phyloP scores from a whole-genome alignment of 2,329 filamentous ascomycete genomes.

The Pseudogymnoascus sp. region DNA sequence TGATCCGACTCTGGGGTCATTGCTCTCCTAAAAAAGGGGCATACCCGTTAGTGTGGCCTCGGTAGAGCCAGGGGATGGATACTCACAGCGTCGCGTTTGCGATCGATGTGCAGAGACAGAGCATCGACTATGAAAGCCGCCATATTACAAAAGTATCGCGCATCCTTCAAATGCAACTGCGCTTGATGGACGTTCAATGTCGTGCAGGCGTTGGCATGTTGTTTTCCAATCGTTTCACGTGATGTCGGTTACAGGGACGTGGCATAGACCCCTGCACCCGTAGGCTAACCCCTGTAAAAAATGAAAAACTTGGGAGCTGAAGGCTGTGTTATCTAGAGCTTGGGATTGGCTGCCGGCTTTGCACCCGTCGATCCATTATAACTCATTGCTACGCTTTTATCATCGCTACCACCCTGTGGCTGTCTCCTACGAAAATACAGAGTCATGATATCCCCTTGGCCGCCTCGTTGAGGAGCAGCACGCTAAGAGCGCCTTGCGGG shows the following conservation, averaged over 20 bases:
- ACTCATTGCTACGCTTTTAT: background rate
- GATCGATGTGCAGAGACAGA: background rate
- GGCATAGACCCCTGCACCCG: background rate
- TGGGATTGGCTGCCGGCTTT: background rate
- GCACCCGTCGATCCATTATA: background rate
- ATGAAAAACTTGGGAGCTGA: background rate
- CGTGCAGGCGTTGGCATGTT: background rate
- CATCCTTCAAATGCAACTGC: background rate
- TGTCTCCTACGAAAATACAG: background rate
- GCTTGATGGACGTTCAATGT: background rate
- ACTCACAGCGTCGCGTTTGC: background rate
- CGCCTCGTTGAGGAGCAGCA: background rate
- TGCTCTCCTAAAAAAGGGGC: constrained; percentile 2
- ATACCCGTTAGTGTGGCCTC: background rate
- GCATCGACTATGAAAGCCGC: constrained; percentile 3
- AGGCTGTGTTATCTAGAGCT: background rate
- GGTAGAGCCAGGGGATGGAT: background rate
- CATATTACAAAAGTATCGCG: background rate
- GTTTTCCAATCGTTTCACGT: background rate
- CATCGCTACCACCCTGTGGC: background rate
- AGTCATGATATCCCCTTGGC: background rate
- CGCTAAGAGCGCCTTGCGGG: background rate
- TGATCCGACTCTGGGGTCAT: constrained; percentile 37
- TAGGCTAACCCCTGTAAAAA: background rate
- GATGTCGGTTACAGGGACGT: background rate